These are phyloP conservation scores for Boletales sp. DNA, from an alignment of 768 basidiomycete species.

Conservation along the genomic window DNA sequence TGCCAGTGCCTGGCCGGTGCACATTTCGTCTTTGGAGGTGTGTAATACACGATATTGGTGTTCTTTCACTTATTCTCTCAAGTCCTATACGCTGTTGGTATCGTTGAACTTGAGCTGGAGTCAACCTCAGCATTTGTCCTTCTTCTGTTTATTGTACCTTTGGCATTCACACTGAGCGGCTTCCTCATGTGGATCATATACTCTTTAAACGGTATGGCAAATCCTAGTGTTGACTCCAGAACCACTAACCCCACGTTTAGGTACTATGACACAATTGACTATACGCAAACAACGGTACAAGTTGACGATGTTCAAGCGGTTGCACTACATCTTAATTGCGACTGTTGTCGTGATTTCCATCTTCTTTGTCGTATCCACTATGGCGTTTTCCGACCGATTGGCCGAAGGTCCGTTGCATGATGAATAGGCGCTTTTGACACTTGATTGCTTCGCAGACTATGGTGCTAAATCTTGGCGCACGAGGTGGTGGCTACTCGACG, in stretches of 20 bases:
- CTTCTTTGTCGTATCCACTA: constrained; percentile 90
- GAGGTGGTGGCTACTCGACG: constrained; percentile 97
- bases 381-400: constrained; percentile 87
- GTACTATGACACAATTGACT: constrained; percentile 83
- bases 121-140: constrained; percentile 82
- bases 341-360: constrained; percentile 78
- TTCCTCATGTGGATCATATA: constrained; percentile 97
- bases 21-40: constrained; percentile 94
- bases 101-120: constrained; percentile 89
- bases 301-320: constrained; percentile 79
- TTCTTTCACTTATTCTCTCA: constrained; percentile 8
- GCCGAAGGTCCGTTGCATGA: constrained; percentile 65
- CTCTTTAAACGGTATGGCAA: constrained; percentile 71
- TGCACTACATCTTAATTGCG: constrained; percentile 81
- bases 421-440: background rate
- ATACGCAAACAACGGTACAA: constrained; percentile 86
- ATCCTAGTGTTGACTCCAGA: background rate
- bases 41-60: constrained; percentile 21
- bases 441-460: constrained; percentile 58
- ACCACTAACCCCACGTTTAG: constrained; percentile 36
- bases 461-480: constrained; percentile 85
- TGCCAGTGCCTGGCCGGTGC: constrained; percentile 78
- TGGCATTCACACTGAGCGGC: constrained; percentile 92
- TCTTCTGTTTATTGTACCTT: constrained; percentile 87
- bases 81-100: constrained; percentile 93